These are phyloP conservation scores for Rachicladosporium sp. DNA, from an alignment of 2,329 filamentous ascomycete genomes.

Conservation along the genomic window DNA sequence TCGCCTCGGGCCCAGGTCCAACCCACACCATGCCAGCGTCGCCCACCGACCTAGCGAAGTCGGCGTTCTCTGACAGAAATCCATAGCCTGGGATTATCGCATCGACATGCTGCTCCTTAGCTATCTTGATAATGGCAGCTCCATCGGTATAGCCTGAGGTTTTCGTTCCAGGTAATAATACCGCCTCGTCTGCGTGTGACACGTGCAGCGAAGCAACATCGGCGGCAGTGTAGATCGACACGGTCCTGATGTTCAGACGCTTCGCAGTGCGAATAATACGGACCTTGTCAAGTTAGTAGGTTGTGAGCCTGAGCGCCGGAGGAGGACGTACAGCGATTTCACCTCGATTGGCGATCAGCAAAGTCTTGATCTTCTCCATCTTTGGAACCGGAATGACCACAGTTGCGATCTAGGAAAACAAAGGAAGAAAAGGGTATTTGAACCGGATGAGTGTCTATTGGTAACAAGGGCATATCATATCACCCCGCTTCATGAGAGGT, in stretches of 20 bases:
- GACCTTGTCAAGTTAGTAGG: constrained; percentile 14
- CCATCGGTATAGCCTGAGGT: constrained; percentile 39
- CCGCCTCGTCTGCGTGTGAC: constrained; percentile 39
- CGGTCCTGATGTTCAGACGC: constrained; percentile 37
- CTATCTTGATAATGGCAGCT: constrained; percentile 39
- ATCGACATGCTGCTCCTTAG: constrained; percentile 36
- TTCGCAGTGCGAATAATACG: constrained; percentile 41
- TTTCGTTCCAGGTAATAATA: constrained; percentile 37
- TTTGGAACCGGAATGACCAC: constrained; percentile 1
- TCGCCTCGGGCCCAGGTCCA: constrained; percentile 43
- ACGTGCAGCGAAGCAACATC: constrained; percentile 46
- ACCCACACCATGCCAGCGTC: constrained; percentile 46
- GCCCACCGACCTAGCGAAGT: constrained; percentile 44
- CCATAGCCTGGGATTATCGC: constrained; percentile 57
- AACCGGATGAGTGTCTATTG: no score
- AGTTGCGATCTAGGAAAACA: no score
- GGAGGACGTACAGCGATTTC: constrained; percentile 32
- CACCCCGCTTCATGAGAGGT: no score
- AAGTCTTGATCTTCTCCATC: constrained; percentile 35
- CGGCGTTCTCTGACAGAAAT: constrained; percentile 51
- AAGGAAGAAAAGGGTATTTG: no score
- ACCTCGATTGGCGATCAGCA: constrained; percentile 48
- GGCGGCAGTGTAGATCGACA: constrained; percentile 46
- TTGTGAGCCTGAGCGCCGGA: background rate
- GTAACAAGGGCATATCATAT: no score